Base-by-base conservation (phyloP, 257 asterid species). In the Nicotiana sylvestris region DNA sequence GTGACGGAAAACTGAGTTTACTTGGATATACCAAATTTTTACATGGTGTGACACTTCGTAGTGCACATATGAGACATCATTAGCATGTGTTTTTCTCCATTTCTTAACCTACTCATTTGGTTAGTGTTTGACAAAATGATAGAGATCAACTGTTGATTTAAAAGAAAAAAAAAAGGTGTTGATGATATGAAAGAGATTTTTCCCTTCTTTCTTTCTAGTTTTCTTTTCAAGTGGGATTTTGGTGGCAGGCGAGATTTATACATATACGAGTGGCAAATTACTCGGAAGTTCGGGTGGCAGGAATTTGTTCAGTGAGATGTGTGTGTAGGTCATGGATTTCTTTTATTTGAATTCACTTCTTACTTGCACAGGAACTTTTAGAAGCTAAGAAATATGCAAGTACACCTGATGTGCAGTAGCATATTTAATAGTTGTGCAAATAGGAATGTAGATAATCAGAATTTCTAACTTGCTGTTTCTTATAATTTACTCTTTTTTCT, bases 11-110 rank as follows among this genome's bases (percentile, higher is more conserved):
- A 84, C 96, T 95, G 64, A 89, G 92, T 83, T 84, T 95, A 80
- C 87, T 93, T 77, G 98, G 98, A 39, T 95, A 89, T 81, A 91
- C 97, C 70, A 95, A 93, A 90, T 92, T 93, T 88, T 93, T 95
- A 92, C 98, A 95, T 79, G 98, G 98, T 72, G 92, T 93, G 86
- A 93, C 98, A 4, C 88, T 91, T 81, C 98, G 97, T 4, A 89
- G 92, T 88, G 90, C 98, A 46, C 92, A 90, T 80, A 87, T 84
- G 76, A 91, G 98, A 89, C 94, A 90, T 58, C 92, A 88, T 72
- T 92, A 89, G 86, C 27, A 29, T 58, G 56, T 13, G 21, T 21
- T 62, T 53, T 53, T 29, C 55, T 78, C 5, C 16, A 68, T 9
- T 66, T 11, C 4, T 68, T 5, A 18, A 68, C 78, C 46, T 25